Evolutionary conservation across 2,329 filamentous ascomycete species (phyloP), one percentile per base, ranked within the genome.

Genomic region (Clarireedia hainanense): DNA sequence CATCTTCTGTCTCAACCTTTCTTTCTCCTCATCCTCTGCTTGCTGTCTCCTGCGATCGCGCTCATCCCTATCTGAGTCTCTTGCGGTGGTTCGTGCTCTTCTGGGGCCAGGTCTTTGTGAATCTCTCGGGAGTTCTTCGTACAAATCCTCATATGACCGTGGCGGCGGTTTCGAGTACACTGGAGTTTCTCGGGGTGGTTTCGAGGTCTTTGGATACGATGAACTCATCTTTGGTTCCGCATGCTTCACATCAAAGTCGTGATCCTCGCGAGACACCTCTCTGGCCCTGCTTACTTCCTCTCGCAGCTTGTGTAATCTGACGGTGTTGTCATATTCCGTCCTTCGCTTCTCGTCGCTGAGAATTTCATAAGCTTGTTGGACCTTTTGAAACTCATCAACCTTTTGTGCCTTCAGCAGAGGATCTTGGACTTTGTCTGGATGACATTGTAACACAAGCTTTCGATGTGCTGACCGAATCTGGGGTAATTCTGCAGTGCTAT

Each of bases 321-420:
- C 76, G 68, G 85, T 80, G 52, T 90, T 84, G 72, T 97, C 90
- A 71, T 96, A 96, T 63, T 84, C 83, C 57, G 76, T 72, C 58
- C 89, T 79, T 68, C 85, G 83, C 6, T 75, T 77, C 27, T 92
- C 87, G 68, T 96, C 86, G 66, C 83, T 88, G 58, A 99, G 81
- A 30, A 94, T 77, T 72, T 97, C 94, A 72, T 96, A 99, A 50
- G 94, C 91, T 65, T 91, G 83, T 71, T 96, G 91, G 36, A 97
- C 89, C 69, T 84, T 85, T 72, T 96, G 91, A 67, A 97, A 99
- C 72, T 95, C 86, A 64, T 90, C 85, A 64, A 88, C 84, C 71
- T 91, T 95, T 64, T 83, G 75, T 57, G 83, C 82, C 72, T 94
- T 95, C 65, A 88, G 76, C 15, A 82, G 76, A 47, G 64, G 59